Conservation (phyloP, 2,329 filamentous ascomycete genomes). For the Aspergillus sp. region DNA sequence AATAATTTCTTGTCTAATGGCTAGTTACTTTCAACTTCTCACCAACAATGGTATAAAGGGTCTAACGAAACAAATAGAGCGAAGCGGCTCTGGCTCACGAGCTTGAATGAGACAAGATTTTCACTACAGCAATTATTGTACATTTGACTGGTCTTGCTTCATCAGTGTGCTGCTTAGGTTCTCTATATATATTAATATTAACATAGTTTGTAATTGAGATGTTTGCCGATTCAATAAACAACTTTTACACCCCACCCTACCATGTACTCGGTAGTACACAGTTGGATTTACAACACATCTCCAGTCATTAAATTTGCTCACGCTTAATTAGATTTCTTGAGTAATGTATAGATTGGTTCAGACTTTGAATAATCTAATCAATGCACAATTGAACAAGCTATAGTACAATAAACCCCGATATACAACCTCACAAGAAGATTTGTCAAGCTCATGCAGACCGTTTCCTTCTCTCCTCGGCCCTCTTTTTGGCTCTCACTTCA, state of each 20-base stretch:
- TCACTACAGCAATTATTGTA: conserved; percentile 6
- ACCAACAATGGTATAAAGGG: background rate
- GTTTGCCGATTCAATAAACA: background rate
- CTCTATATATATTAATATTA: conserved; percentile 1
- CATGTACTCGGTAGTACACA: too few relatives aligned
- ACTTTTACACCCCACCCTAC: background rate
- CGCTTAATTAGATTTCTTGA: background rate
- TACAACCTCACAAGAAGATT: conserved; percentile 2
- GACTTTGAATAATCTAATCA: background rate
- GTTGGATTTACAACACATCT: background rate
- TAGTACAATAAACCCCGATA: conserved; percentile 9
- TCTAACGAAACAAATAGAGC: background rate
- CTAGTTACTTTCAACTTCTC: background rate
- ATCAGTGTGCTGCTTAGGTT: background rate
- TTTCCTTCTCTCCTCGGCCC: conserved; percentile 75
- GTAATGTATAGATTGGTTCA: background rate
- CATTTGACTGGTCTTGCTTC: conserved; percentile 1
- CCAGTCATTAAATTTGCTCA: background rate
- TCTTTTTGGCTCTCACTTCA: conserved; percentile 83
- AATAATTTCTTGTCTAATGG: conserved; percentile 16
- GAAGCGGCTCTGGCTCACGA: background rate
- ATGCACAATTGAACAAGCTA: conserved; percentile 6
- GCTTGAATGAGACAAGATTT: background rate
- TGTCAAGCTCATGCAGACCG: conserved; percentile 24
- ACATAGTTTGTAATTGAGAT: background rate